Evolutionary conservation across 495 filamentous ascomycete species (phyloP).

Genomic region (Aspergillus biplanus): DNA sequence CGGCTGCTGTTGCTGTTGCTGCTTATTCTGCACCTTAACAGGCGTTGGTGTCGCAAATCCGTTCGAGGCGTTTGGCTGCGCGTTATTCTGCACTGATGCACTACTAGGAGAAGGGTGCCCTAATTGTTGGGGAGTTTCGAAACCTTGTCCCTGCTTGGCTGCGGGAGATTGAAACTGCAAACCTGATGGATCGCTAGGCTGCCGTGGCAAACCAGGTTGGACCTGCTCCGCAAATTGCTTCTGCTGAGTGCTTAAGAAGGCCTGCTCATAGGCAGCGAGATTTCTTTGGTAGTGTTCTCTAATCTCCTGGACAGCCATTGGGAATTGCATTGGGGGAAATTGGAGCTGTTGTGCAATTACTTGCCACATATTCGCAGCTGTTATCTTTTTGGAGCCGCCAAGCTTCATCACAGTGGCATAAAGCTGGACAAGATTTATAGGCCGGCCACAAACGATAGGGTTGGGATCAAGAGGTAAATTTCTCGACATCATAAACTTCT

Average conservation of each 20-base stretch:
- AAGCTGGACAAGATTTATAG: slow-evolving; percentile 71
- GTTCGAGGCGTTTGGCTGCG: slow-evolving; percentile 39
- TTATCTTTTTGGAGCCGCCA: slow-evolving; percentile 78
- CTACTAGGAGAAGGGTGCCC: slow-evolving; percentile 43
- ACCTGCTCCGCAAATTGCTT: slow-evolving; percentile 55
- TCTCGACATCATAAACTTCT: slow-evolving; percentile 70
- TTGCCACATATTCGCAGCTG: slow-evolving; percentile 68
- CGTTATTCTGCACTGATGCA: slow-evolving; percentile 38
- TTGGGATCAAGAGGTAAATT: slow-evolving; percentile 69
- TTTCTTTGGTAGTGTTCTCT: slow-evolving; percentile 74
- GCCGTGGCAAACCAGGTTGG: slow-evolving; percentile 49
- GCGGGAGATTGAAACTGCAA: slow-evolving; percentile 47
- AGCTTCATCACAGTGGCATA: slow-evolving; percentile 75
- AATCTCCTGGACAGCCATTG: slow-evolving; percentile 67
- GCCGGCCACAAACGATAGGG: slow-evolving; percentile 70
- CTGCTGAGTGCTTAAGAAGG: slow-evolving; percentile 63
- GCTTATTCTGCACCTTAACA: slow-evolving; percentile 42
- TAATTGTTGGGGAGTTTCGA: slow-evolving; percentile 40
- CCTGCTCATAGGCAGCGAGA: slow-evolving; percentile 72
- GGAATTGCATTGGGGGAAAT: slow-evolving; percentile 67
- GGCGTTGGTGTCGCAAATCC: slow-evolving; percentile 48
- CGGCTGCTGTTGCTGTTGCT: slow-evolving; percentile 34
- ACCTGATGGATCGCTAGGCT: slow-evolving; percentile 39
- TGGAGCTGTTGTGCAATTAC: slow-evolving; percentile 69
- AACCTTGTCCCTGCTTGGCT: slow-evolving; percentile 36